A percentile compares a stretch with the other conserved stretches of the same genome.
phyloP scores from a whole-genome alignment of 768 basidiomycete genomes.

The Tulasnella sp. region DNA sequence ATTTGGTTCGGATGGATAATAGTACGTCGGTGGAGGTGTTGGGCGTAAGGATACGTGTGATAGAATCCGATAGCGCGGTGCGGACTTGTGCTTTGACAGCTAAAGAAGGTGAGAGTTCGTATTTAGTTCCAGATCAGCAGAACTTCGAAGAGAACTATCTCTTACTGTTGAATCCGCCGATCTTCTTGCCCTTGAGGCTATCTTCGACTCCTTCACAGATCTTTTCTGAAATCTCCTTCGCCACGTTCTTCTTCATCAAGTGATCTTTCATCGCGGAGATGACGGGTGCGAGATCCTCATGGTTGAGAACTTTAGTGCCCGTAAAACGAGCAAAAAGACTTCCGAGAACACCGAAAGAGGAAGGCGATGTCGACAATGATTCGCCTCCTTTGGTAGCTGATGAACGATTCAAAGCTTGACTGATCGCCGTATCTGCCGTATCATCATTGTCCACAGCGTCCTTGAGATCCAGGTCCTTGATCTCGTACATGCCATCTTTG shows the following conservation, averaged over 20 bases:
- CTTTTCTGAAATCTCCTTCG: conserved; percentile 88
- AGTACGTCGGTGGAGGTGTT: conserved; percentile 96
- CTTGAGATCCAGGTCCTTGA: conserved; percentile 75
- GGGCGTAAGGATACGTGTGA: conserved; percentile 90
- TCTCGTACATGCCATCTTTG: conserved; percentile 56
- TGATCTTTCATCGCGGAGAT: conserved; percentile 94
- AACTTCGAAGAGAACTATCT: neutral
- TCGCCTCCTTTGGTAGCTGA: neutral
- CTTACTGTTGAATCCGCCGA: conserved; percentile 81
- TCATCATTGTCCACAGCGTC: conserved; percentile 34
- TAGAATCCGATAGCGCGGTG: conserved; percentile 65
- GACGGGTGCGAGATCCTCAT: conserved; percentile 76
- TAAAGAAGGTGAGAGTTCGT: conserved; percentile 25
- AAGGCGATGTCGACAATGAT: neutral
- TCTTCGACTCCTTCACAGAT: conserved; percentile 92
- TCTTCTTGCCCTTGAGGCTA: conserved; percentile 78
- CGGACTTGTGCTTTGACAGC: conserved; percentile 80
- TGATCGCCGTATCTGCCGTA: conserved; percentile 37
- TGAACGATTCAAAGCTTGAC: conserved; percentile 39
- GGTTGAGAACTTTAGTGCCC: conserved; percentile 64
- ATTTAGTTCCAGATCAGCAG: neutral
- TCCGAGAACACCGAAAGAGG: conserved; percentile 44
- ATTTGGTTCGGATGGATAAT: conserved; percentile 82
- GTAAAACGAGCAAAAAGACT: conserved; percentile 77
- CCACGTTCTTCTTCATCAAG: conserved; percentile 97